Base-by-base conservation (phyloP, 2,329 filamentous ascomycete genomes). In the Cadophora gregata region DNA sequence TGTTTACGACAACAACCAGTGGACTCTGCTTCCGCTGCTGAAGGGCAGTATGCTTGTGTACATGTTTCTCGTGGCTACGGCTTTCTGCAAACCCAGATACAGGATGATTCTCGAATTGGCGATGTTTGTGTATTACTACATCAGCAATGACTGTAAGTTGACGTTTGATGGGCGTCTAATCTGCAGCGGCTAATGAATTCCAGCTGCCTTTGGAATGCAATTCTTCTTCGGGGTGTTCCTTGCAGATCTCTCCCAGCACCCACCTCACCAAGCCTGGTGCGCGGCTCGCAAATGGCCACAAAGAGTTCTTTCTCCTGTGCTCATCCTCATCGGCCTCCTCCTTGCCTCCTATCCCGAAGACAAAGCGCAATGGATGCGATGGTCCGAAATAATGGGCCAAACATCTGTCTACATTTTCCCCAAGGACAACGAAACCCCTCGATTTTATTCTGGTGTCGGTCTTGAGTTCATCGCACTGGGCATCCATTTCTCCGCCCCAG, bases 161-260 rank as follows among this genome's bases (percentile, higher is more conserved):
- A 31, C 1, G 16, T 47, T 27, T 53, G 19, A 21, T 4, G 53
- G 7, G 48, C n/a, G 47, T n/a, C 36, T 38, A 6, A 29, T 56
- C 19, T 59, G 19, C 36, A 51, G 48, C 25, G 62, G 16, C 66
- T 72, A 67, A 70, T 27, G 19, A 16, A 14, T 16, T 16, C 2
- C 58, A 82, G 80, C 80, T 33, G 78, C 78, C 42, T 86, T 85
- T 67, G 83, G 84, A 59, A 84, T 86, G 77, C 87, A 87, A 75
- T 85, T 88, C 74, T 86, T 88, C 76, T 84, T 84, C 66, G 88
- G 88, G 68, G 86, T 86, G 72, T 85, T 89, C 73, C 80, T 90
- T 33, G 84, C 86, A 36, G 87, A 90, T 71, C 72, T 89, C 45
- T 84, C 86, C 67, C 84, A 85, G 74, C 78, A 82, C 70, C 80